A percentile compares a stretch with the other conserved stretches of the same genome.
Evolutionary conservation across 306 rosid species (phyloP).

Genomic region (Casuarina cunninghamiana): DNA sequence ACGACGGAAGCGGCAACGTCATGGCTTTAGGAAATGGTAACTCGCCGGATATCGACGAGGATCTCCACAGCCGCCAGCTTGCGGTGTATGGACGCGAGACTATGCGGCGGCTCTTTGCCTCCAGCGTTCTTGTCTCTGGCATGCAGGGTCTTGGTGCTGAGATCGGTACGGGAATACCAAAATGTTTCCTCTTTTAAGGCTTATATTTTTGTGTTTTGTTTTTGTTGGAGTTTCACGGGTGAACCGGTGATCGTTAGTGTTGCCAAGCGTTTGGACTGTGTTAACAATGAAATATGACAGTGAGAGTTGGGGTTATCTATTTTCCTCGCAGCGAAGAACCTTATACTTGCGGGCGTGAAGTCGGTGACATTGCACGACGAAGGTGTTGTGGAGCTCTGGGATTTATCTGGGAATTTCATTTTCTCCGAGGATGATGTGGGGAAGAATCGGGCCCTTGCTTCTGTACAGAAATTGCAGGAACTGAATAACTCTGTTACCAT

Average conservation of each 20-base stretch:
- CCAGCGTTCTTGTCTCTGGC: constrained; percentile 80
- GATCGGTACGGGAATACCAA: constrained; percentile 52
- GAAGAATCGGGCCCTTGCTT: constrained; percentile 71
- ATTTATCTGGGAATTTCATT: constrained; percentile 69
- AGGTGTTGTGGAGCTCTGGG: constrained; percentile 77
- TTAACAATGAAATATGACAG: background rate
- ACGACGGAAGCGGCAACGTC: background rate
- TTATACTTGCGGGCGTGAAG: constrained; percentile 88
- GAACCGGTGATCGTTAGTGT: no score
- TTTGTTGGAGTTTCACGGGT: no score
- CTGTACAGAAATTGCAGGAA: constrained; percentile 84
- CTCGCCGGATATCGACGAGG: constrained; percentile 76
- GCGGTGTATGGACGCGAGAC: constrained; percentile 98
- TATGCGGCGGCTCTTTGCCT: constrained; percentile 81
- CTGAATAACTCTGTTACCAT: constrained; percentile 83
- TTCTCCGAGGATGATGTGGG: constrained; percentile 72
- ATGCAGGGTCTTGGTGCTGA: constrained; percentile 95
- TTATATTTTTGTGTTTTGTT: no score
- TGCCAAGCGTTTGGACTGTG: background rate
- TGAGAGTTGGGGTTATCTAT: constrained; percentile 1
- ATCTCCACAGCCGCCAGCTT: constrained; percentile 94
- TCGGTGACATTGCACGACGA: constrained; percentile 91
- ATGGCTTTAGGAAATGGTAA: constrained; percentile 43
- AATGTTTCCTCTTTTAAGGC: background rate
- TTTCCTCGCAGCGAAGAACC: constrained; percentile 71